These are phyloP conservation scores for Ottelia alismoides DNA, from an alignment of 106 monocot genomes.

Conservation along the genomic window DNA sequence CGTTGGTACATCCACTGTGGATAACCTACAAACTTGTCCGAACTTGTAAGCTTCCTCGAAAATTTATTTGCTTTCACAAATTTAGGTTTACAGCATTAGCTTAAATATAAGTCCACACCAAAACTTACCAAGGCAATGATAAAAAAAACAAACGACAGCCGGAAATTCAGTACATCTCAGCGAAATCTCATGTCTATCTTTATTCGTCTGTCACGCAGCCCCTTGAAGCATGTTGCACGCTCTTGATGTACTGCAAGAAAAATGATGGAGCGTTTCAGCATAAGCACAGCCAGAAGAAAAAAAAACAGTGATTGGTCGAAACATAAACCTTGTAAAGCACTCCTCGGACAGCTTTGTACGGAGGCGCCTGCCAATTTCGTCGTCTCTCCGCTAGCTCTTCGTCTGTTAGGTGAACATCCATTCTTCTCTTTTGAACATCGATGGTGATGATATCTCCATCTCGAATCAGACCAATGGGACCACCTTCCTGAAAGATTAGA, in stretches of 20 bases:
- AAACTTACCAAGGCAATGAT: no score
- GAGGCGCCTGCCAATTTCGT: slow-evolving; percentile 56
- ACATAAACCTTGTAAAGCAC: slow-evolving; percentile 71
- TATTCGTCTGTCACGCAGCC: slow-evolving; percentile 98
- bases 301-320: not conserved
- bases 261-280: not conserved
- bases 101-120: no score
- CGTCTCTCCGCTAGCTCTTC: slow-evolving; percentile 62
- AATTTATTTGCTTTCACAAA: no score
- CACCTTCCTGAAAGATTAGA: slow-evolving; percentile 56
- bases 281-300: not conserved
- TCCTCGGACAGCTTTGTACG: slow-evolving; percentile 60
- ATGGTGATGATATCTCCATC: slow-evolving; percentile 85
- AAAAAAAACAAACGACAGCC: no score
- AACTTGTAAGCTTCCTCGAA: no score
- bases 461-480: slow-evolving; percentile 86
- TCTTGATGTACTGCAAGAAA: slow-evolving; percentile 73
- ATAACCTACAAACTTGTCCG: no score
- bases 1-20: no score
- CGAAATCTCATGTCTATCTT: no score
- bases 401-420: slow-evolving; percentile 68
- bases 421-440: slow-evolving; percentile 56
- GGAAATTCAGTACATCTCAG: no score
- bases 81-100: no score
- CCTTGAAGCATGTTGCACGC: slow-evolving; percentile 69